Evolutionary conservation across 495 filamentous ascomycete genomes (phyloP).

Genomic region (Elaphomyces granulatus): DNA sequence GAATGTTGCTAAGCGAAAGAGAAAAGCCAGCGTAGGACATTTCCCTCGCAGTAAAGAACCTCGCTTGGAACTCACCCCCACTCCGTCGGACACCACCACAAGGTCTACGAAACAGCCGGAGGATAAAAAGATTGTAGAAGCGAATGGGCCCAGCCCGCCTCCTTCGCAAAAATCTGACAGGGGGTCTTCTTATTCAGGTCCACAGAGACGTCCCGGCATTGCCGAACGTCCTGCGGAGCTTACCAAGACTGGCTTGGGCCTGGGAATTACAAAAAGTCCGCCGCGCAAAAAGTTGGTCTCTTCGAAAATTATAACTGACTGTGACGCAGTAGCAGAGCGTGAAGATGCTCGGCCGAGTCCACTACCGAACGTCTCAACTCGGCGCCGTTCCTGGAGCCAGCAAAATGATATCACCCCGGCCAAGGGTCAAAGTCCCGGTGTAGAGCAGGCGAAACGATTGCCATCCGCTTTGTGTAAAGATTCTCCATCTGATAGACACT

Average conservation of each 20-base stretch:
- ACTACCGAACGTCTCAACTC: too few relatives aligned
- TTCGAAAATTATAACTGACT: too few relatives aligned
- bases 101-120: not conserved
- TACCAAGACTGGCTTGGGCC: conserved; percentile 12
- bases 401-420: conserved; percentile 6
- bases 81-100: conserved; percentile 1
- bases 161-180: not conserved
- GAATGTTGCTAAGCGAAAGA: not conserved
- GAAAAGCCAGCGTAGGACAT: not conserved
- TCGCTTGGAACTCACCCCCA: conserved; percentile 8
- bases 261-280: conserved; percentile 22
- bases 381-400: conserved; percentile 2
- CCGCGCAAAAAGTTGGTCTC: too few relatives aligned
- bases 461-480: conserved; percentile 17
- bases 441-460: conserved; percentile 8
- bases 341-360: too few relatives aligned
- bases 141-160: not conserved
- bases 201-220: conserved; percentile 12
- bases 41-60: conserved; percentile 11
- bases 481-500: conserved; percentile 4
- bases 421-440: conserved; percentile 4
- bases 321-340: too few relatives aligned
- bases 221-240: conserved; percentile 4
- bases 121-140: not conserved
- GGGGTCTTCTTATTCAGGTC: conserved; percentile 15